Conservation (phyloP, 148 eudicot species). For the Arctostaphylos glauca region DNA sequence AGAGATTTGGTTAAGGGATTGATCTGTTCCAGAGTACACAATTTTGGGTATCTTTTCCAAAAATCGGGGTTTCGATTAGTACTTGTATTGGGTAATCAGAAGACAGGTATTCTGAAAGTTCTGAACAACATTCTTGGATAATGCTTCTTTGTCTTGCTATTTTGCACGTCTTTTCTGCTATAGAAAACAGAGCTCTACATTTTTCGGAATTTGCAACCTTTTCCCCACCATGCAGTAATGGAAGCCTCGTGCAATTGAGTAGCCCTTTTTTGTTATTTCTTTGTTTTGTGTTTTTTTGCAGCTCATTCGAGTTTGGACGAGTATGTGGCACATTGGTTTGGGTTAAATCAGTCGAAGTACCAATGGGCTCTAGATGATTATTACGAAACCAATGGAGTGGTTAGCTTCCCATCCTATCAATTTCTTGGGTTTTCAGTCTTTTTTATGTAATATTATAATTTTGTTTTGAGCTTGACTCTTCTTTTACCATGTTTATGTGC, state of each 20-base stretch:
- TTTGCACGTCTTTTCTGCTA: neutral
- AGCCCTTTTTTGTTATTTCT: neutral
- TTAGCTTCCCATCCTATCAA: constrained; percentile 22
- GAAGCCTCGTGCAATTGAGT: too few relatives aligned
- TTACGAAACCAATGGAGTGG: constrained; percentile 69
- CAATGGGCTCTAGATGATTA: constrained; percentile 99
- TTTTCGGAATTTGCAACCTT: neutral
- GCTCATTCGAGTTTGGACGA: constrained; percentile 94
- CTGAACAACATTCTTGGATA: neutral
- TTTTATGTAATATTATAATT: constrained; percentile 6
- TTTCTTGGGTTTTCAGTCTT: neutral
- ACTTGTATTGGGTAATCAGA: neutral
- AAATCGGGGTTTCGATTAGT: neutral
- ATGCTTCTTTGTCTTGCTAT: neutral
- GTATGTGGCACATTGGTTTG: constrained; percentile 87
- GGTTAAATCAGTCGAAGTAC: constrained; percentile 89
- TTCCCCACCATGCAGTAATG: neutral
- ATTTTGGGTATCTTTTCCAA: neutral
- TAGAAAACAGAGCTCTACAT: neutral
- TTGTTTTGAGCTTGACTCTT: neutral
- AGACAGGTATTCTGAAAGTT: neutral
- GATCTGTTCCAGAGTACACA: neutral
- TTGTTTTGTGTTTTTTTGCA: constrained; percentile 16
- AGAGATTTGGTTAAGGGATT: neutral
- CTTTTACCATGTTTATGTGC: neutral